Percentiles rank a stretch among this genome's conserved stretches.
Evolutionary conservation across 1,284 basidiomycete genomes (phyloP).

Genomic region (Malassezia yamatoensis): DNA sequence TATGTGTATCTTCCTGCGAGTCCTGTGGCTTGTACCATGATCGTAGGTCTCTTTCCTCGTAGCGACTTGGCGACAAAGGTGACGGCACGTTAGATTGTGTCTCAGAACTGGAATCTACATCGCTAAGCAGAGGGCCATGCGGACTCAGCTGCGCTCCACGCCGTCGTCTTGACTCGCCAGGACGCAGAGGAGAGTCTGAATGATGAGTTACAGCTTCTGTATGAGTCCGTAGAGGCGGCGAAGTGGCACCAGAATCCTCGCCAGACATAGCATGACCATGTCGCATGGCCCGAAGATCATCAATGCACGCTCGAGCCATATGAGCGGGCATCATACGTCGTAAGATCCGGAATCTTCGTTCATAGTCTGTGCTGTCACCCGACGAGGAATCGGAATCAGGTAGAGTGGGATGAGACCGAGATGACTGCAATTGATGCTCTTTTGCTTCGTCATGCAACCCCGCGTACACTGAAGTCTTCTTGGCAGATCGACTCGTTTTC

Average conservation of each 20-base stretch:
- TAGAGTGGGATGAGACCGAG: no score
- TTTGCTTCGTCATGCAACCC: no score
- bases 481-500: no score
- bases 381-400: not conserved
- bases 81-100: not conserved
- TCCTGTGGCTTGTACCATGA: conserved; percentile 1
- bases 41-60: not conserved
- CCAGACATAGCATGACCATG: conserved; percentile 34
- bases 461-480: no score
- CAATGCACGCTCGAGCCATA: conserved; percentile 40
- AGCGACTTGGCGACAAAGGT: not conserved
- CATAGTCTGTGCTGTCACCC: conserved; percentile 37
- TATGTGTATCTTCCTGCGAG: not conserved
- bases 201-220: not conserved
- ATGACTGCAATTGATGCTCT: no score
- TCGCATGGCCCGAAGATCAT: conserved; percentile 40
- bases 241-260: not conserved
- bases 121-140: conserved; percentile 20
- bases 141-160: conserved; percentile 17
- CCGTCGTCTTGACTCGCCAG: conserved; percentile 28
- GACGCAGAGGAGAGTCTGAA: conserved; percentile 18
- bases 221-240: not conserved
- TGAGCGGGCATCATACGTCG: conserved; percentile 43
- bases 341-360: conserved; percentile 35
- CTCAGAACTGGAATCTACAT: conserved; percentile 18